Evolutionary conservation across 2,329 filamentous ascomycete species (phyloP), one percentile per base, ranked within the genome.

Genomic region (Hortaea sp.): DNA sequence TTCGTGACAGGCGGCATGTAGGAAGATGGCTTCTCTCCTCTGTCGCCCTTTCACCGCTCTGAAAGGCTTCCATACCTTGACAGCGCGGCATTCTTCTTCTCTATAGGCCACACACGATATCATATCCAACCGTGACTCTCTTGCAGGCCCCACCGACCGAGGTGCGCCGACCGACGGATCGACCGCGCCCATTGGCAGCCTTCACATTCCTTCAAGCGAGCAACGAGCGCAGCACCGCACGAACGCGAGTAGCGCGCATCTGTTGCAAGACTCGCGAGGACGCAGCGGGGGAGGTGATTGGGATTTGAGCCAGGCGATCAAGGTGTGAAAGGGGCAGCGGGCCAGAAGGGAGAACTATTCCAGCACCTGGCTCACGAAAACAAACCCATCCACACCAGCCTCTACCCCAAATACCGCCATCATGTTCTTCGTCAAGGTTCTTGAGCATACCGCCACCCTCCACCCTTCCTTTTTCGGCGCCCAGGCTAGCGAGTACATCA

Each of bases 381-480:
- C 20, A 20, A 20, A 20, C 20, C 20, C 20, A 20, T 20, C 20
- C 20, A 20, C 20, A 20, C n/a, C 32, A 35, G 9, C 32, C n/a
- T 12, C 32, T 9, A 35, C n/a, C 2, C 32, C 32, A 9, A 35
- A 7, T 7, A 27, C 13, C 40, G 43, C 28, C 45, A 55, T 42
- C 39, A 98, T 98, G 92, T 98, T 97, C 70, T 98, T 98, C 74
- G 85, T 98, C 55, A 88, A 95, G 70, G 90, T 95, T 64, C 84
- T 97, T 69, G 88, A 95, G 71, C 88, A 90, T 64, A 84, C 87
- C 63, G 89, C 97, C 61, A 89, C 88, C 57, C 79, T 98, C 62
- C 92, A 98, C 64, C 92, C 92, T 29, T 97, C 90, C 9, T 98
- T 94, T 72, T 97, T 98, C 65, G 89, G 89, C 48, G 84, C 87